Conservation (phyloP, 768 basidiomycete genomes). For the Boletellus sp. region DNA sequence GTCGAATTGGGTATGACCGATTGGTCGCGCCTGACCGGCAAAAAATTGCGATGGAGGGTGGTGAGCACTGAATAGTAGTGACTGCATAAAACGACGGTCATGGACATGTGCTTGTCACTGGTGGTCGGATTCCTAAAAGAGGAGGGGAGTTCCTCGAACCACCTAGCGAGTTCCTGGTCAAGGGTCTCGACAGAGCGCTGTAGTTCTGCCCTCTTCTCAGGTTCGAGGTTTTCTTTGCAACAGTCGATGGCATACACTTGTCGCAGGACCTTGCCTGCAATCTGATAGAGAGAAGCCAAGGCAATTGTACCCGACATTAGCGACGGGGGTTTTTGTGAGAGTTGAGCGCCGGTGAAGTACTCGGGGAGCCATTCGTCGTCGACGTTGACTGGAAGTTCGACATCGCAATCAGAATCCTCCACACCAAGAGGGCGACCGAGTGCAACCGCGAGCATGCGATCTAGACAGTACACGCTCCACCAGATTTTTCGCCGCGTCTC, state of each 20-base stretch:
- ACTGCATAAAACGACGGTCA: conserved; percentile 82
- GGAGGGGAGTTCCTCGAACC: conserved; percentile 76
- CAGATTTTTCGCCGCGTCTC: conserved; percentile 88
- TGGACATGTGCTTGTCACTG: conserved; percentile 77
- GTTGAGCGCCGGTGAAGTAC: conserved; percentile 63
- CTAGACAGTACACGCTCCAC: conserved; percentile 91
- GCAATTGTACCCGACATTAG: conserved; percentile 82
- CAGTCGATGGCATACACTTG: conserved; percentile 80
- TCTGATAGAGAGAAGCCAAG: conserved; percentile 75
- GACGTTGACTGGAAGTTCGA: conserved; percentile 76
- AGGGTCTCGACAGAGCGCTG: conserved; percentile 74
- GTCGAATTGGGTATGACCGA: conserved; percentile 68
- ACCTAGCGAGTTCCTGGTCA: conserved; percentile 72
- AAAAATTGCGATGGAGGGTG: conserved; percentile 83
- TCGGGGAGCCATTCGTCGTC: conserved; percentile 77
- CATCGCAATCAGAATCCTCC: conserved; percentile 88
- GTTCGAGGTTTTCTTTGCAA: conserved; percentile 69
- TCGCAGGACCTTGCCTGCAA: conserved; percentile 76
- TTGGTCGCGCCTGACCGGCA: conserved; percentile 75
- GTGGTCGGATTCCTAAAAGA: conserved; percentile 71
- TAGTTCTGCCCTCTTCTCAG: conserved; percentile 71
- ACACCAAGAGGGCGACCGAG: conserved; percentile 85
- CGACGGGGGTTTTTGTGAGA: conserved; percentile 54
- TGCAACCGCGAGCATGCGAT: conserved; percentile 88
- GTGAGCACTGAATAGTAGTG: conserved; percentile 88